A percentile compares a stretch with the other conserved stretches of the same genome.
phyloP scores from a whole-genome alignment of 139 green algal species.

The Ettlia oleoabundans region DNA sequence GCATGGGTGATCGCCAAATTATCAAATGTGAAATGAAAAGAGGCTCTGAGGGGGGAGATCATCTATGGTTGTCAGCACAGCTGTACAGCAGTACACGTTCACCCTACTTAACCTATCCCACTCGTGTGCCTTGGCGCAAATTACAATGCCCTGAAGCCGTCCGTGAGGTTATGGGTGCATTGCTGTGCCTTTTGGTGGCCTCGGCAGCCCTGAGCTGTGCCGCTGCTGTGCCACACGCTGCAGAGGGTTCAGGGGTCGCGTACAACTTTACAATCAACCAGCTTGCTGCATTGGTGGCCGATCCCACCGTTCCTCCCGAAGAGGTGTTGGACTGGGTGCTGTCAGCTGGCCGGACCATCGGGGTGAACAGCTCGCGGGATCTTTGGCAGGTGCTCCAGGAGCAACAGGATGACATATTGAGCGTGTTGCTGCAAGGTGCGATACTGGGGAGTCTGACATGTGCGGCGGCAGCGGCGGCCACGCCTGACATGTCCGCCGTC shows the following conservation, averaged over 20 bases:
- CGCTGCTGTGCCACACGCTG: not conserved
- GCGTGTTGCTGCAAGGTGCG: not conserved
- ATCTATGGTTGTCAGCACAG: no score
- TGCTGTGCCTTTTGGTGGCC: not conserved
- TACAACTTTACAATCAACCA: not conserved
- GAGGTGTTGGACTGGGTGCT: not conserved
- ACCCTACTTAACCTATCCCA: no score
- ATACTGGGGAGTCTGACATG: not conserved
- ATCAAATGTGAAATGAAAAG: no score
- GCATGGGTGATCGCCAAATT: no score
- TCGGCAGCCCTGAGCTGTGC: not conserved
- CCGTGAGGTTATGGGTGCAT: no score
- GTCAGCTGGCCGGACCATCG: not conserved
- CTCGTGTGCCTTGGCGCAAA: no score
- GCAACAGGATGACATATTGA: not conserved
- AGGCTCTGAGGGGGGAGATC: no score
- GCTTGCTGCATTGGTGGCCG: not conserved
- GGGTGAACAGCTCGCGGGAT: not conserved
- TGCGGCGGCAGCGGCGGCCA: not conserved
- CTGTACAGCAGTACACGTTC: no score
- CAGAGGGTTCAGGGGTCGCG: not conserved
- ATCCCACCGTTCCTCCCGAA: not conserved
- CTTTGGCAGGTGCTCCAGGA: not conserved
- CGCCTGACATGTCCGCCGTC: not conserved
- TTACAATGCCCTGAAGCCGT: no score